Conservation (phyloP, 2,329 filamentous ascomycete genomes). For the Aspergillus phoenicis region DNA sequence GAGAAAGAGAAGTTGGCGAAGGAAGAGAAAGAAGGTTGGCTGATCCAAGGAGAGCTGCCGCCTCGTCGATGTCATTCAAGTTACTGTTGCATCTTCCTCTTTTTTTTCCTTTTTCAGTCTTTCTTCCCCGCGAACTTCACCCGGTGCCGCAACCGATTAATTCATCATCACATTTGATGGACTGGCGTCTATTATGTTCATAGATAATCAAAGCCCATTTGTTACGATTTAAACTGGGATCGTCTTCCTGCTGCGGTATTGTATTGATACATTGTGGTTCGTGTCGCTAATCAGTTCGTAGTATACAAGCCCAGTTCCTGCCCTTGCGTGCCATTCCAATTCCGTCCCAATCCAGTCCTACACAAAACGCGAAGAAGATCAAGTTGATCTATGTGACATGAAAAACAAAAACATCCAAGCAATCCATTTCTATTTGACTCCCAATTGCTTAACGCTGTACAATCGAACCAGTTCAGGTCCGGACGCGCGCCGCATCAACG, state of each 20-base stretch:
- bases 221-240: not conserved
- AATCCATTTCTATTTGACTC: slow-evolving; percentile 1
- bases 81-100: not conserved
- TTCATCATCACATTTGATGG: not conserved
- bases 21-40: slow-evolving; percentile 10
- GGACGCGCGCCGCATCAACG: slow-evolving; percentile 45
- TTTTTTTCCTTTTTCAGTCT: not conserved
- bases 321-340: not conserved
- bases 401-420: slow-evolving; percentile 3
- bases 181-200: no score
- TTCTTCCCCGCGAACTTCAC: not conserved
- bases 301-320: slow-evolving; percentile 24
- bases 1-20: not conserved
- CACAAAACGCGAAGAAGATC: slow-evolving; percentile 8
- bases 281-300: slow-evolving; percentile 30
- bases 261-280: slow-evolving; percentile 33
- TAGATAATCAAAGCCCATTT: no score
- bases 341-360: slow-evolving; percentile 9
- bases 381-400: slow-evolving; percentile 10
- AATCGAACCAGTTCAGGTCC: slow-evolving; percentile 32
- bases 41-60: slow-evolving; percentile 1
- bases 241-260: not conserved
- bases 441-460: not conserved
- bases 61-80: slow-evolving; percentile 10
- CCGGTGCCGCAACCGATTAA: not conserved